Evolutionary conservation across 2,329 filamentous ascomycete genomes (phyloP), one percentile per base, ranked within the genome.

Genomic region (Cadophora gregata): DNA sequence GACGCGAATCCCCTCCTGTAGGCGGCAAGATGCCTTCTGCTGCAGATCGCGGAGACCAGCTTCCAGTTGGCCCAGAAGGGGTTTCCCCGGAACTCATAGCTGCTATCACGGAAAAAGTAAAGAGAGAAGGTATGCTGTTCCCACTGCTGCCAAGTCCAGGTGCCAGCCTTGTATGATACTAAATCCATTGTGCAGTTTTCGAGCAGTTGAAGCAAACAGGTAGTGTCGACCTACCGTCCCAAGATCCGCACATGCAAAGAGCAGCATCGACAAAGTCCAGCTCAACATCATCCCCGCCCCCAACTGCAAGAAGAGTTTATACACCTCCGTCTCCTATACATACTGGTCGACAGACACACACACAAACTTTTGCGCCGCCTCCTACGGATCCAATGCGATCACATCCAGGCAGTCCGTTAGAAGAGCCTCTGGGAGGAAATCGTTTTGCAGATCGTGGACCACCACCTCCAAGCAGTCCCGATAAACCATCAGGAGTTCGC

Each of bases 71-170:
- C 21, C 62, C 65, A 9, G 80, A 80, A 66, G 81, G 83, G 47
- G 78, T 90, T 14, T 84, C 88, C 61, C 87, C 87, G 1, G 85
- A 87, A 8, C 79, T 90, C 25, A 82, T 90, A 60, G 83, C 85
- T 58, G 84, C 87, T 68, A 86, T 90, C 70, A 88, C 85, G 1
- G 83, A 83, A 63, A 84, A 80, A 64, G 83, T 87, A 29, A 84
- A 87, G 58, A 85, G 86, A 75, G 70, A 86, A 84, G 72, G 79
- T 78, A 48, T 78, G 81, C 58, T 80, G n/a, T 21, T 24, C 9
- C 1, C 6, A n/a, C 31, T 25, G 55, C 27, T 58, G 80, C 55
- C 67, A 81, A 66, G 73, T 78, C 64, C 77, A 75, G 29, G 36
- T 27, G 19, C 45, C 14, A 69, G 67, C 65, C 68, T 70, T 69